A percentile compares a stretch with the other conserved stretches of the same genome.
Conservation (phyloP, 768 basidiomycete species). For the Collybiopsis confluens region DNA sequence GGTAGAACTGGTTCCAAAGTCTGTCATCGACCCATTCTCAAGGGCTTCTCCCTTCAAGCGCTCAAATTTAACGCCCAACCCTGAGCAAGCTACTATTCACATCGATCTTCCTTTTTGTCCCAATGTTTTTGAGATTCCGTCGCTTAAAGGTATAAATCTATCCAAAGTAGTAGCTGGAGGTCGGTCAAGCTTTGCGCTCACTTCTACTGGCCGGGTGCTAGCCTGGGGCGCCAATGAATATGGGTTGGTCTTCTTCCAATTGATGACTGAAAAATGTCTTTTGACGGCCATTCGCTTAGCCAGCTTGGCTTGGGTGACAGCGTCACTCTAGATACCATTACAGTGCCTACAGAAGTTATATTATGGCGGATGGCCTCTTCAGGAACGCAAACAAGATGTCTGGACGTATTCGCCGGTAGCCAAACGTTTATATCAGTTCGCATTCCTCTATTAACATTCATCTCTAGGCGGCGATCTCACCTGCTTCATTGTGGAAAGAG, state of each 20-base stretch:
- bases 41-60: conserved; percentile 41
- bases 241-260: conserved; percentile 43
- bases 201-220: conserved; percentile 65
- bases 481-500: conserved; percentile 68
- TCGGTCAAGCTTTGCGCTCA: conserved; percentile 70
- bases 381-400: conserved; percentile 54
- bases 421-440: no score
- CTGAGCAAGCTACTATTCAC: conserved; percentile 25
- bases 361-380: conserved; percentile 53
- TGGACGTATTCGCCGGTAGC: conserved; percentile 64
- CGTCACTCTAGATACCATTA: conserved; percentile 61
- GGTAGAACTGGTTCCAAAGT: conserved; percentile 56
- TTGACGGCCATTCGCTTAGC: conserved; percentile 27
- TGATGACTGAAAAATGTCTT: background rate
- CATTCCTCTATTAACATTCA: no score
- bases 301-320: conserved; percentile 77
- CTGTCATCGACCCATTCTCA: conserved; percentile 45
- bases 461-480: conserved; percentile 67
- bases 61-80: conserved; percentile 21
- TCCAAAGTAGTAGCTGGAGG: conserved; percentile 70
- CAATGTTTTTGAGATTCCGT: conserved; percentile 71
- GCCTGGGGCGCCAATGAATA: conserved; percentile 89
- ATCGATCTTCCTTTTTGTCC: conserved; percentile 60
- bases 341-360: conserved; percentile 82
- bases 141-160: conserved; percentile 57